Evolutionary conservation across 1,139 yeast genomes (phyloP), one percentile per base, ranked within the genome.

Genomic region (Blastobotrys malaysiensis): DNA sequence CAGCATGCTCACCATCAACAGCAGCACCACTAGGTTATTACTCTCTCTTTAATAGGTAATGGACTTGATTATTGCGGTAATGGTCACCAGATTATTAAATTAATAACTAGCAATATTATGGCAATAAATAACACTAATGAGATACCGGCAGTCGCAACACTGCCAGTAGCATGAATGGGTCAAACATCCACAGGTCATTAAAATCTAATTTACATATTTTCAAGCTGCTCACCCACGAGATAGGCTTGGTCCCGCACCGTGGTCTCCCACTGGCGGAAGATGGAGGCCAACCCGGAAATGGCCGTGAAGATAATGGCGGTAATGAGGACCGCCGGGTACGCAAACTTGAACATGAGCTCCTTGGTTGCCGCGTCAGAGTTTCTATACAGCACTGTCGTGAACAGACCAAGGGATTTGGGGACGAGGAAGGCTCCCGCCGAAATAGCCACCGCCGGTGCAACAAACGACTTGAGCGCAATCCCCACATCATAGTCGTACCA

Each of bases 161-260:
- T 22, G 9, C 26, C 26, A 22, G 9, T 22, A 9, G 26, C 26
- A 5, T 22, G 26, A 22, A 9, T 22, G 26, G 11, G 16, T 31
- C 39, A 26, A 26, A 31, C 39, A 31, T 31, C n/a, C 39, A 26
- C 31, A 31, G 39, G 39, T 31, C 39, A 36, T 48, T 11, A 16
- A n/a, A 20, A 20, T 46, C 16, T 43, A 45, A 21, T 14, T 47
- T 61, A 65, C 56, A 65, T 49, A 53, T 71, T 71, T 54, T 71
- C 71, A 45, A 71, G 60, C 48, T 64, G 68, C 49, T 66, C 66
- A 18, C 73, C 72, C 26, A 69, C 65, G 48, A 69, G 58, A 56
- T 70, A 71, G 7, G 66, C 65, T 36, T 67, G 68, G 52, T 71
- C 74, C 39, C 72, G 58, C 27, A 70, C 63, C 22, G 59, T 57